Base-by-base conservation (phyloP, 2,329 filamentous ascomycete genomes). In the Aspergillus awamori region DNA sequence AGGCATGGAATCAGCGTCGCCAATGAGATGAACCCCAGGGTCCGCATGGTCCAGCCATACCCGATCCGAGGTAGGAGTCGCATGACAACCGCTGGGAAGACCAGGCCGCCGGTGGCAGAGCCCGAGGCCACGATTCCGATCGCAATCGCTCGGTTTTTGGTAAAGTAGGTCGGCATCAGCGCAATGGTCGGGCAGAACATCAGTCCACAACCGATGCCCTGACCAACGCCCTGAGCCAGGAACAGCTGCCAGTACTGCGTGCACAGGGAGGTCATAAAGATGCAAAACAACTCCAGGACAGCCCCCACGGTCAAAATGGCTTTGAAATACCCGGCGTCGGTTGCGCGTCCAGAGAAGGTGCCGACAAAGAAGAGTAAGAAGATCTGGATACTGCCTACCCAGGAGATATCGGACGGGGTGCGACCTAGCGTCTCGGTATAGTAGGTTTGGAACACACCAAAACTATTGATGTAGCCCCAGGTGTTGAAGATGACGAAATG, bases 41-140 rank as follows among this genome's bases (percentile, higher is more conserved):
- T 81, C 0, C 87, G 79, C n/a, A 88, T 81, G 0, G 88, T 87
- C 86, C 87, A 89, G 0, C 80, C 79, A 67, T 89, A 90, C 0
- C 88, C 88, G 3, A 89, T 75, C 17, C 77, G 79, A 0, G 86
- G 84, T 1, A 89, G 74, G 10, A 89, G 74, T 57, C 86, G 82
- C 67, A 82, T 78, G 1, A 84, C 79, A 17, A 86, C 80, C 1
- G 85, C 78, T 0, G 88, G 87, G 69, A 88, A 91, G 2, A 90
- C 79, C 22, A 89, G 76, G 0, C 87, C 87, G 1, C 88, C 89
- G 0, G 84, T 84, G 0, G 82, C 83, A 26, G 85, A 86, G 1
- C 89, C 89, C 0, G 82, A 83, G 0, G 86, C 85, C 8, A 81
- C 81, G 7, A 88, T 79, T 0, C 86, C 86, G 17, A 90, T 79